phyloP scores from a whole-genome alignment of 2,329 filamentous ascomycete species.

The Reticulascus tulasneorum region DNA sequence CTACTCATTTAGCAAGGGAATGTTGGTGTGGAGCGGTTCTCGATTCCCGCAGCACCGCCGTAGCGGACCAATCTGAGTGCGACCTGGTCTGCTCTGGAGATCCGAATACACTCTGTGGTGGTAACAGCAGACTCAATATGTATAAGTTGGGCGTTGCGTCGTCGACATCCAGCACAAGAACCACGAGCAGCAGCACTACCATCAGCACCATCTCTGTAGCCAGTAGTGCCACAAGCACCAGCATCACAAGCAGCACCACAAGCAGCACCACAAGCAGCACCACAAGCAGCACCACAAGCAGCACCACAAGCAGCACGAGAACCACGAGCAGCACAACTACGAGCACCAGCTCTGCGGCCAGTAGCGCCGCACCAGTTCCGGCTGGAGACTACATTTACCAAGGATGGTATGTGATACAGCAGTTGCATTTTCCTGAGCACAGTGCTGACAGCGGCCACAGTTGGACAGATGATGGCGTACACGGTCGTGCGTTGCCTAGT shows the following conservation, averaged over 20 bases:
- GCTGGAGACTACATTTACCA: conserved; percentile 2
- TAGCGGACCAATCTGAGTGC: conserved; percentile 31
- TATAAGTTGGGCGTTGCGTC: conserved; percentile 33
- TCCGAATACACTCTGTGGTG: conserved; percentile 36
- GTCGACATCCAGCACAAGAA: too few species aligned
- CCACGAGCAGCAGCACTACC: too few species aligned
- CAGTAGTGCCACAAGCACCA: conserved; percentile 20
- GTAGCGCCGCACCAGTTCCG: conserved; percentile 14
- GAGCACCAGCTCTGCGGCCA: conserved; percentile 8
- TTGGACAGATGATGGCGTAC: conserved; percentile 20
- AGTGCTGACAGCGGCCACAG: background rate
- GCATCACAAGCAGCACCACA: conserved; percentile 21
- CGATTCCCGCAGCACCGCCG: conserved; percentile 24
- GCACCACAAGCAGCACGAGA: background rate
- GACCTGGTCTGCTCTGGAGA: conserved; percentile 36
- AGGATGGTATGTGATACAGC: conserved; percentile 1
- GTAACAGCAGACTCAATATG: conserved; percentile 32
- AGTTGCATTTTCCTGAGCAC: background rate
- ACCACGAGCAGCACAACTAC: background rate
- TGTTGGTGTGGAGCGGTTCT: conserved; percentile 31
- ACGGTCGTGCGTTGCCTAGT: conserved; percentile 23
- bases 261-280: conserved; percentile 29
- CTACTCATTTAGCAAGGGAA: conserved; percentile 5
- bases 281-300: background rate
- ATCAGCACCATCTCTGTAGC: conserved; percentile 13